Base-by-base conservation (phyloP, 2,329 filamentous ascomycete species). In the Monilinia fructicola region DNA sequence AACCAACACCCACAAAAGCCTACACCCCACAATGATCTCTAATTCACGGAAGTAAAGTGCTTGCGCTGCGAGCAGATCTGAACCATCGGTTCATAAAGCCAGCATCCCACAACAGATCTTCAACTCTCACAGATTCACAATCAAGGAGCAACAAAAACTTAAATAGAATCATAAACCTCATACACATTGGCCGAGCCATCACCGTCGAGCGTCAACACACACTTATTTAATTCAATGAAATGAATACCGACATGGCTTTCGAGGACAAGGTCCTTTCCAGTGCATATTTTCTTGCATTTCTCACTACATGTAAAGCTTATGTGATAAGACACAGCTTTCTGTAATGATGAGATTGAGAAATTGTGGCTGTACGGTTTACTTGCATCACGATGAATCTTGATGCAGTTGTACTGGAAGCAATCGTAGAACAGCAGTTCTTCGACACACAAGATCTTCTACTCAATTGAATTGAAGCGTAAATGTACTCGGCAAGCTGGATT, bases 351-450 rank as follows among this genome's bases (percentile, higher is more conserved):
- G 44, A 50, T 61, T 61, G 12, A 1, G 23, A 40, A 46, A 3
- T 40, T 50, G 58, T 38, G 58, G 44, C 58, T 61, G 31, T 60
- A 60, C 58, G 58, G 58, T 50, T 61, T 61, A 61, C 58, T 61
- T 61, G 58, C n/a, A 40, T 11, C 56, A 50, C 58, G 28, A 50
- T 16, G 5, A 60, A 26, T 60, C 58, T 12, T 35, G 28, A 18
- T 23, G 38, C n/a, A 61, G 44, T 61, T 52, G 44, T 61, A 50
- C 58, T 61, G 58, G 58, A 61, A 61, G 58, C 46, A 16, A 38
- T 26, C 58, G 26, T 38, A 61, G 31, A 14, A 9, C 58, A 61
- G 21, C 50, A 50, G 58, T 61, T 21, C 46, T 50, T 40, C 26
- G 44, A 61, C 44, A 38, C 58, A 40, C 44, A 50, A 61, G 28